Base-by-base conservation (phyloP, 768 basidiomycete species). In the Xerocomellus chrysenteron region DNA sequence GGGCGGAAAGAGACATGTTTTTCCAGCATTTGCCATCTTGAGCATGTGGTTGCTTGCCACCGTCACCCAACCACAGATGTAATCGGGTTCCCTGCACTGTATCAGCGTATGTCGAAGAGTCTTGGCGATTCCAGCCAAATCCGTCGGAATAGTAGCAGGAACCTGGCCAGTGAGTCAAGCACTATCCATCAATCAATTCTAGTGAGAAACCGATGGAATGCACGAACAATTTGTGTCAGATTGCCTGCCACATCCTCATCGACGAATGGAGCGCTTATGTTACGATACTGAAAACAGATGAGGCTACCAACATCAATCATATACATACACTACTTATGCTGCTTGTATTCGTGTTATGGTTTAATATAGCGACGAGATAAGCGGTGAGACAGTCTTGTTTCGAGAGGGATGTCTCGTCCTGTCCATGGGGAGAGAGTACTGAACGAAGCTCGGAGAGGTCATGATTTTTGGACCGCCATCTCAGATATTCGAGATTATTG, bases 321-420 rank as follows among this genome's bases (percentile, higher is more conserved):
- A n/a, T 30, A 21, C 21, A 21, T 21, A 9, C 37, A n/a, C 16
- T 30, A 57, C 69, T 57, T 47, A 73, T 69, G 32, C 62, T 70
- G 16, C 65, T 65, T 2, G 60, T 63, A 54, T 74, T 73, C 12
- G 68, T 65, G 43, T 59, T 54, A 10, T 55, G 48, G 30, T 71
- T 69, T 14, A 73, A 47, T 13, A 62, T 49, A 4, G 59, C 43
- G 17, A 68, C 62, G 9, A 73, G 36, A 53, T 66, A 69, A 14
- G 71, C 70, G 3, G 63, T 66, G 44, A 74, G 58, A 55, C 69
- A 68, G 53, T 74, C 72, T 26, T 74, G 73, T 7, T 51, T 50
- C 10, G 70, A 66, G n/a, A 68, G 40, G 44, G 43, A 54, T 7
- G 0, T 21, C 21, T 17, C 49, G 37, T 45, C 50, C 28, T 41